These are phyloP conservation scores for Trichosporon sp. DNA, from an alignment of 1,284 basidiomycete species.

Conservation along the genomic window DNA sequence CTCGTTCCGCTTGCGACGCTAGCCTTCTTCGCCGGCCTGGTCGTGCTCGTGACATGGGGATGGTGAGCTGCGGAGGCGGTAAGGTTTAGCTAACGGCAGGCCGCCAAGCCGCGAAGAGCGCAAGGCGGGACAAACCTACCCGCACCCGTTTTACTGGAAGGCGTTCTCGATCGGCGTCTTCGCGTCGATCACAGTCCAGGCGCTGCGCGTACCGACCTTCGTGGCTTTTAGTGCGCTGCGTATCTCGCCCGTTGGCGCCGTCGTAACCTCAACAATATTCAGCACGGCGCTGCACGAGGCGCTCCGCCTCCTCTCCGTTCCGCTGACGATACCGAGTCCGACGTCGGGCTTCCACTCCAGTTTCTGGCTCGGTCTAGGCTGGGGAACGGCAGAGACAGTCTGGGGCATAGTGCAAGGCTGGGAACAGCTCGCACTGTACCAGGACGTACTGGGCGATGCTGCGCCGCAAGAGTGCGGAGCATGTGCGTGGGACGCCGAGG, in stretches of 20 bases:
- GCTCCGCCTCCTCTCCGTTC: constrained; percentile 37
- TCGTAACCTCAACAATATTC: constrained; percentile 22
- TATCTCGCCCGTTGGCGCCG: constrained; percentile 5
- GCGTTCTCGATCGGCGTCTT: constrained; percentile 44
- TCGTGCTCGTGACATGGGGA: constrained; percentile 41
- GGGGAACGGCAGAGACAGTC: constrained; percentile 42
- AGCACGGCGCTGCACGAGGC: constrained; percentile 42
- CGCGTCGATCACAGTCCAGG: constrained; percentile 42
- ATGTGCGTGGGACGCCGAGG: constrained; percentile 7
- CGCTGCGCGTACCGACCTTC: constrained; percentile 38
- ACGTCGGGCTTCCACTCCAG: constrained; percentile 45
- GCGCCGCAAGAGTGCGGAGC: constrained; percentile 3
- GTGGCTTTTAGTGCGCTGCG: constrained; percentile 31
- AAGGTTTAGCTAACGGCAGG: constrained; percentile 26
- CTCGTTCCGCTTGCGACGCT: constrained; percentile 40
- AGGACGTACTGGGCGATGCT: constrained; percentile 34
- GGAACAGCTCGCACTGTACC: constrained; percentile 44
- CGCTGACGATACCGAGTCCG: constrained; percentile 35
- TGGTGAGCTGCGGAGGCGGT: constrained; percentile 44
- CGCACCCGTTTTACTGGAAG: constrained; percentile 41
- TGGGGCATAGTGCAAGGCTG: constrained; percentile 47
- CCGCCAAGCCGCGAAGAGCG: constrained; percentile 40
- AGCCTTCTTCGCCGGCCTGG: constrained; percentile 31
- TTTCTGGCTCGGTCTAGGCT: constrained; percentile 47
- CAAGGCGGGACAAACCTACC: constrained; percentile 40